A percentile compares a stretch with the other conserved stretches of the same genome.
phyloP scores from a whole-genome alignment of 2,329 filamentous ascomycete species.

The Phyllosticta ampelicida region DNA sequence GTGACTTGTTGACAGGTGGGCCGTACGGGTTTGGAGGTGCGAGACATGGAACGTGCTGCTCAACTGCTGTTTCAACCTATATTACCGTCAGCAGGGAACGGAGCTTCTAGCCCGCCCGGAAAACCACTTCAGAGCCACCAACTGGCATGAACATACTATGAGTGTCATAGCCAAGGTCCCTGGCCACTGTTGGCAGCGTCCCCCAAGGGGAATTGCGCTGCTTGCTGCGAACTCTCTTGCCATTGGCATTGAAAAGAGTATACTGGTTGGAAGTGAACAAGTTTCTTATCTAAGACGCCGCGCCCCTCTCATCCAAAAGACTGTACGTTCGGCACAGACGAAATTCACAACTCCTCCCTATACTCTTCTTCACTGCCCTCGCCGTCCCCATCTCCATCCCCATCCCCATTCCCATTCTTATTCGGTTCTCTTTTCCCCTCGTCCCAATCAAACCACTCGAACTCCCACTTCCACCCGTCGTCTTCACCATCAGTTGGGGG shows the following conservation, averaged over 20 bases:
- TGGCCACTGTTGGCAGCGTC: too few species aligned
- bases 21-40: background rate
- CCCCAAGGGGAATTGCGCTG: too few species aligned
- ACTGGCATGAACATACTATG: too few species aligned
- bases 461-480: conserved; percentile 42
- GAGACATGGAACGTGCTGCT: background rate
- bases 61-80: background rate
- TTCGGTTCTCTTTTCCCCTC: conserved; percentile 12
- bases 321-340: background rate
- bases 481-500: conserved; percentile 15
- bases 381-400: conserved; percentile 12
- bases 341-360: conserved; percentile 27
- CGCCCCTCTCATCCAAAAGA: background rate
- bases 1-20: background rate
- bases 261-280: too few species aligned
- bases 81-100: background rate
- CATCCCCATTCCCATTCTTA: conserved; percentile 9
- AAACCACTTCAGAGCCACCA: too few species aligned
- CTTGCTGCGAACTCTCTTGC: too few species aligned
- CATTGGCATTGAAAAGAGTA: too few species aligned
- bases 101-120: background rate
- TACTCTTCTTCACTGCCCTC: conserved; percentile 31
- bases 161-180: too few species aligned
- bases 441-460: conserved; percentile 26
- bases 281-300: background rate